These are phyloP conservation scores for Nemophila menziesii DNA, from an alignment of 257 asterid genomes.

Conservation along the genomic window DNA sequence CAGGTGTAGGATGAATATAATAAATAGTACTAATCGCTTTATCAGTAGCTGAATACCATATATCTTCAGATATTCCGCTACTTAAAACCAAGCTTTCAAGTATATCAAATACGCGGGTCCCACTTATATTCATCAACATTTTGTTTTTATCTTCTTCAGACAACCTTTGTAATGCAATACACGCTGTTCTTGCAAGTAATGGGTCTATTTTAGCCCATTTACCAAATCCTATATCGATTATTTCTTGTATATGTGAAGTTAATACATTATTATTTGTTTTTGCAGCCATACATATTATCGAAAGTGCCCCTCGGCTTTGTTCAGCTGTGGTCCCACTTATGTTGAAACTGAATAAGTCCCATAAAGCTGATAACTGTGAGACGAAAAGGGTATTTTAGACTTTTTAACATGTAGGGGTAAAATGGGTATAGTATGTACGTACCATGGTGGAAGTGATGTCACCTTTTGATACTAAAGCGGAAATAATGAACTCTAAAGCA, in stretches of 20 bases:
- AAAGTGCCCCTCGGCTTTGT: conserved; percentile 94
- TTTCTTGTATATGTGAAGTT: conserved; percentile 83
- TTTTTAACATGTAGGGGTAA: background rate
- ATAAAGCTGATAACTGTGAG: conserved; percentile 76
- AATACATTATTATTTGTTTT: conserved; percentile 61
- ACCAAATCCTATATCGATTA: conserved; percentile 93
- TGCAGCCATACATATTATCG: conserved; percentile 91
- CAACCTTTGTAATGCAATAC: conserved; percentile 71
- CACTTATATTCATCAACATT: conserved; percentile 51
- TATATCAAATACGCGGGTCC: conserved; percentile 60
- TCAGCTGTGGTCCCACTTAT: conserved; percentile 78
- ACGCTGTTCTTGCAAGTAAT: conserved; percentile 89
- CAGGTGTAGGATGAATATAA: conserved; percentile 83
- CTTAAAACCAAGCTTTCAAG: conserved; percentile 63
- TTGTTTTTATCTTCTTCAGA: conserved; percentile 82
- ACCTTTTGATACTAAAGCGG: conserved; percentile 80
- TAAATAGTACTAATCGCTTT: conserved; percentile 72
- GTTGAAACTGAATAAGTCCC: conserved; percentile 98
- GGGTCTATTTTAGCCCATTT: conserved; percentile 97
- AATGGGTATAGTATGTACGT: conserved; percentile 25
- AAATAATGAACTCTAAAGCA: conserved; percentile 70
- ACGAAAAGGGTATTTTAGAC: background rate
- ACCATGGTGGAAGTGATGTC: conserved; percentile 71
- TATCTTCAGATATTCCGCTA: conserved; percentile 55
- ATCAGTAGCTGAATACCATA: conserved; percentile 92